A percentile compares a stretch with the other conserved stretches of the same genome.
These are phyloP conservation scores for Podospora pseudoanserina DNA, from an alignment of 495 filamentous ascomycete species.

Conservation along the genomic window DNA sequence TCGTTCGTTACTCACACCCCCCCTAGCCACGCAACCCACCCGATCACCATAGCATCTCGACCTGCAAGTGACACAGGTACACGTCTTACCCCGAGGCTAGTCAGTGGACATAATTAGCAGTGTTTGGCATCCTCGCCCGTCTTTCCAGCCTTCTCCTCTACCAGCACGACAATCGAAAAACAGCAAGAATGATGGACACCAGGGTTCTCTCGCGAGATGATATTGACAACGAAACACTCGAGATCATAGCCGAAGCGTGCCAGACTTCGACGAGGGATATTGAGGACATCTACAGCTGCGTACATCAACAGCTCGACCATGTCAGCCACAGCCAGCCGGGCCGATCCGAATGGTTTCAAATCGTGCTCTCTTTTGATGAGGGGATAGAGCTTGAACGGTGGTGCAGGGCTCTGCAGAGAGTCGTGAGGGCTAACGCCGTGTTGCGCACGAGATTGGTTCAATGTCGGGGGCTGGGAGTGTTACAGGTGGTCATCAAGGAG, in stretches of 20 bases:
- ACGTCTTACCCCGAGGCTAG: neutral
- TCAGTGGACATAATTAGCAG: neutral
- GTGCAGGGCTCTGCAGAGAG: neutral
- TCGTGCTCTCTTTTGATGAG: neutral
- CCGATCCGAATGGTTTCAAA: constrained; percentile 3
- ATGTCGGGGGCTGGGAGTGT: neutral
- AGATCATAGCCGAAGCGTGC: neutral
- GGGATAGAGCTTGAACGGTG: neutral
- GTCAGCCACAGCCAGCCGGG: neutral
- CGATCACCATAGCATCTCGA: neutral
- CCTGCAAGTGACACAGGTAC: too few relatives aligned
- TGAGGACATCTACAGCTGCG: neutral
- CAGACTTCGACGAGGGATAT: neutral
- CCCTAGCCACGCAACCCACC: neutral
- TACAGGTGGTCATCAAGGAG: constrained; percentile 1
- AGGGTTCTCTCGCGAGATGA: neutral
- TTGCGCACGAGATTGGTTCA: neutral
- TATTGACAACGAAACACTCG: neutral
- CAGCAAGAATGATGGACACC: neutral
- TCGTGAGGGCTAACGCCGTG: neutral
- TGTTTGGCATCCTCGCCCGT: neutral
- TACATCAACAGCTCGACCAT: neutral
- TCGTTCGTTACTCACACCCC: neutral
- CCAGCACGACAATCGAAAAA: neutral
- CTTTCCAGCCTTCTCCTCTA: neutral